phyloP scores from a whole-genome alignment of 805 yeast species.

The Monosporozyma solicola region DNA sequence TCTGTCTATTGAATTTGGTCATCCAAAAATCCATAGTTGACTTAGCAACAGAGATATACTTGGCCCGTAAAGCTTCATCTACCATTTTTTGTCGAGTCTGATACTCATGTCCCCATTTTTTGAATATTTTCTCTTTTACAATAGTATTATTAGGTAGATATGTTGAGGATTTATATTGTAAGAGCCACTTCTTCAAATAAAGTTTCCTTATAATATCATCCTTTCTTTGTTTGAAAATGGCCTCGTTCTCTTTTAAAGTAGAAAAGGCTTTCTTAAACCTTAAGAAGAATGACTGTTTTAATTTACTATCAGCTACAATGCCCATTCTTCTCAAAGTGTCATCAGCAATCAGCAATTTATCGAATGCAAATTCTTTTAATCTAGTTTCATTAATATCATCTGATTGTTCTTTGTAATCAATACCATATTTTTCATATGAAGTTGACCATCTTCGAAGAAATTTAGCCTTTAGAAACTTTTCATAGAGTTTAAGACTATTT shows the following conservation, averaged over 20 bases:
- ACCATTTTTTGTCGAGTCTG: background rate
- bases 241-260: background rate
- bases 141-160: background rate
- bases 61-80: background rate
- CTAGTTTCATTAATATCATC: slow-evolving; percentile 11
- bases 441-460: slow-evolving; percentile 3
- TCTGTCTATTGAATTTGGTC: background rate
- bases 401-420: background rate
- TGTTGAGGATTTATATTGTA: background rate
- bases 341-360: slow-evolving; percentile 4
- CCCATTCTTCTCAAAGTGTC: slow-evolving; percentile 13
- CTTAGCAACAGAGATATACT: background rate
- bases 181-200: background rate
- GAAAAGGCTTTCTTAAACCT: slow-evolving; percentile 3
- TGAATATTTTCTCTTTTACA: background rate
- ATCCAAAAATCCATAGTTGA: background rate
- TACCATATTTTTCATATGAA: background rate
- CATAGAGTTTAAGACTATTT: slow-evolving; percentile 2
- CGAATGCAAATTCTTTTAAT: slow-evolving; percentile 12
- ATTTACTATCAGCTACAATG: slow-evolving; percentile 19
- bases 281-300: slow-evolving; percentile 13
- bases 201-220: background rate
- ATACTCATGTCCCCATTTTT: background rate
- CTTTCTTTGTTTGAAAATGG: background rate
- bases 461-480: slow-evolving; percentile 6